Evolutionary conservation across 1,284 basidiomycete genomes (phyloP), one percentile per base, ranked within the genome.

Genomic region (Pascua guehoae): DNA sequence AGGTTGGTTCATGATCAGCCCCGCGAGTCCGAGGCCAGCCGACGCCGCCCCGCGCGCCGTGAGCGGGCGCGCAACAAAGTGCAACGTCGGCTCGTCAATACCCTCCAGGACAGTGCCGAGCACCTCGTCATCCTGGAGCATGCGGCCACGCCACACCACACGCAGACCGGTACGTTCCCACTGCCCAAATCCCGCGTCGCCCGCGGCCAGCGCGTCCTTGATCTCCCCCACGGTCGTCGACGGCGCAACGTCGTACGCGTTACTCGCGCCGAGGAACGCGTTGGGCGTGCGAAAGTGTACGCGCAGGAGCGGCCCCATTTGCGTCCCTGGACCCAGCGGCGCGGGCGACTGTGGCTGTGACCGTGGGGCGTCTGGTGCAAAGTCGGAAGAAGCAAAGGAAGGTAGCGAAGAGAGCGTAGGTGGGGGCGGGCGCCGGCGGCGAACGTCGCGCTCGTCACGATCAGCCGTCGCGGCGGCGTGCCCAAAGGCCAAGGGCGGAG

Each of bases 151-250:
- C 65, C 68, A 74, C 8, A 75, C 68, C 10, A 75, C 46, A 17
- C 74, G 62, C 67, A 75, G 68, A 0, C 70, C 71, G 2, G 67
- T 63, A 17, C 66, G 62, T 38, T 66, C 64, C 70, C 71, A 74
- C 7, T 40, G 18, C 1, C 67, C 71, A 37, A 61, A 64, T 17
- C 69, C 65, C 12, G 70, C 69, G 2, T 61, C 44, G 14, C 70
- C 68, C 15, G 48, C 32, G 1, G 66, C 67, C 41, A 74, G 50
- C 8, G 60, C 63, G 54, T 70, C 67, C 53, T 76, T 74, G 16
- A 69, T 53, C 49, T 67, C 57, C 12, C 40, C 32, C 12, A 73
- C 58, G 2, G 58, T 66, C 40, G 53, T 58, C 11, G 39, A n/a
- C 0, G 53, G 37, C 2, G 57, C 40, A 8, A 69, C 57, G 8